These are phyloP conservation scores for Alectoria sarmentosa DNA, from an alignment of 495 filamentous ascomycete species.

Conservation along the genomic window DNA sequence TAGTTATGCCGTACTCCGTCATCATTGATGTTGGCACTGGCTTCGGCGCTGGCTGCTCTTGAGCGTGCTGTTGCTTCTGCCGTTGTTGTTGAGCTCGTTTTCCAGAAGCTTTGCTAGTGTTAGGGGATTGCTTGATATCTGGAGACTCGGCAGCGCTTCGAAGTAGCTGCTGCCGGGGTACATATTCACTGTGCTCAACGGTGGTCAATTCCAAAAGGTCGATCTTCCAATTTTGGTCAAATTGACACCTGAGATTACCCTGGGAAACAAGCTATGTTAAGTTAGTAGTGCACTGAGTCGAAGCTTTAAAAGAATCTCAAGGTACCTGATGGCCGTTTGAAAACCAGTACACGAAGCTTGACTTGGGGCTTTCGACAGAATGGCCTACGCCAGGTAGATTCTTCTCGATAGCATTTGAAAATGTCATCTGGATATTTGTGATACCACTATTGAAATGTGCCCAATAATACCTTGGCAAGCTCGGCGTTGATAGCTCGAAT, in stretches of 20 bases:
- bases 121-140: conserved; percentile 64
- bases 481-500: conserved; percentile 69
- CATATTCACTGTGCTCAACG: conserved; percentile 57
- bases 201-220: conserved; percentile 66
- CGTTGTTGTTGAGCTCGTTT: conserved; percentile 54
- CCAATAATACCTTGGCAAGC: conserved; percentile 71
- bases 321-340: conserved; percentile 58
- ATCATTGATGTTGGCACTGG: conserved; percentile 58
- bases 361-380: conserved; percentile 53
- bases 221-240: conserved; percentile 62
- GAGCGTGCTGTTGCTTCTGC: conserved; percentile 26
- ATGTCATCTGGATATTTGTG: conserved; percentile 66
- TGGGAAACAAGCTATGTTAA: conserved; percentile 51
- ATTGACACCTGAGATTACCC: conserved; percentile 56
- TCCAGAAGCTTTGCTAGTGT: conserved; percentile 51
- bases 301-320: conserved; percentile 27
- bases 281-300: conserved; percentile 24
- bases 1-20: conserved; percentile 52
- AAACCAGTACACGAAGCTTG: conserved; percentile 68
- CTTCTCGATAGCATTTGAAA: conserved; percentile 51
- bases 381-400: conserved; percentile 54
- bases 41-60: conserved; percentile 35
- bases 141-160: conserved; percentile 41
- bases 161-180: conserved; percentile 47
- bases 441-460: conserved; percentile 81